Evolutionary conservation across 495 filamentous ascomycete genomes (phyloP).

Genomic region (Barbatosphaeria neglecta): DNA sequence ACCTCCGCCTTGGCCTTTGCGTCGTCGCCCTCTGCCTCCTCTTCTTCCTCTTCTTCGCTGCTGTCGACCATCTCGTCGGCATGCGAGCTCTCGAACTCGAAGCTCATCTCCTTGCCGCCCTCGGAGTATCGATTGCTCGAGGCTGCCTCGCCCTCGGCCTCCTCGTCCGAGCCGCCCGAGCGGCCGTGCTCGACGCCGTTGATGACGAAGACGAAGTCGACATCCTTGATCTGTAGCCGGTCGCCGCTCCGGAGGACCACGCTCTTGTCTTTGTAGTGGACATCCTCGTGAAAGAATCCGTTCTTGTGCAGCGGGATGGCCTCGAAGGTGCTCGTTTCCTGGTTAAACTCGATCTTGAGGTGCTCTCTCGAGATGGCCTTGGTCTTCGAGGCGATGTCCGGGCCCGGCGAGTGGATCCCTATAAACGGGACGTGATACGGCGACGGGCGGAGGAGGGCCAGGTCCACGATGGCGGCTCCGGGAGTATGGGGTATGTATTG

Average conservation of each 20-base stretch:
- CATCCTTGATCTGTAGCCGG: constrained; percentile 67
- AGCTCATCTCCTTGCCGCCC: constrained; percentile 50
- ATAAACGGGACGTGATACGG: constrained; percentile 62
- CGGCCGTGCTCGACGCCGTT: constrained; percentile 60
- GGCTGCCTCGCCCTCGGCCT: constrained; percentile 26
- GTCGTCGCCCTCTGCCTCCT: constrained; percentile 1
- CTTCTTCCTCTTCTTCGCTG: constrained; percentile 34
- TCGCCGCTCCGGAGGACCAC: constrained; percentile 61
- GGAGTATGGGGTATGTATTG: constrained; percentile 40
- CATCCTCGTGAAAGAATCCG: constrained; percentile 72
- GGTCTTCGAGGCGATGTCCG: constrained; percentile 43
- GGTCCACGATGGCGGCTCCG: constrained; percentile 37
- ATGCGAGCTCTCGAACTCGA: constrained; percentile 51
- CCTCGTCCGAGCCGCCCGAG: constrained; percentile 48
- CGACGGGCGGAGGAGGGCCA: constrained; percentile 38
- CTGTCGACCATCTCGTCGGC: constrained; percentile 39
- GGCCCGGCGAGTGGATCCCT: constrained; percentile 64
- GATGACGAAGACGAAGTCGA: constrained; percentile 60
- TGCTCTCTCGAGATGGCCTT: constrained; percentile 80
- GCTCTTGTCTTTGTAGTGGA: constrained; percentile 50
- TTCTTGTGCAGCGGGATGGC: constrained; percentile 74
- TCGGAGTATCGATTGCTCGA: constrained; percentile 31
- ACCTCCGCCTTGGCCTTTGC: constrained; percentile 5
- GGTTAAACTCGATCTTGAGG: constrained; percentile 72
- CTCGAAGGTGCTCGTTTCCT: constrained; percentile 60